Conservation (phyloP, 805 yeast species). For the Peterozyma xylosa region DNA sequence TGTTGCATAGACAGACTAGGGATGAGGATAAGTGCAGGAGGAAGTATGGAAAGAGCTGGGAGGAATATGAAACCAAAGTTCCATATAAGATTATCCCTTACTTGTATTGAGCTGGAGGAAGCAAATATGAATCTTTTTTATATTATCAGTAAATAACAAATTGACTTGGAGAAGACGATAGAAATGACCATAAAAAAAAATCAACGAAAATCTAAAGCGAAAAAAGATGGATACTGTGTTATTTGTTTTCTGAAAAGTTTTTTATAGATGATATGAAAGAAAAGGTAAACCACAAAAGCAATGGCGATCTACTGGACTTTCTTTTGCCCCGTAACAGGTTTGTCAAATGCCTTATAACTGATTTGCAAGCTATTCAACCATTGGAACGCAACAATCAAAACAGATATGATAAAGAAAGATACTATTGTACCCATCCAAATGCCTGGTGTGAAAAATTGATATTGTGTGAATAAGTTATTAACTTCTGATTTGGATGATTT, state of each 20-base stretch:
- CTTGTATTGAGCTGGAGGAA: conserved; percentile 45
- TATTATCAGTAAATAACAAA: neutral
- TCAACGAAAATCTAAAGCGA: too few relatives aligned
- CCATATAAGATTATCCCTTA: conserved; percentile 91
- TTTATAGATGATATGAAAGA: too few relatives aligned
- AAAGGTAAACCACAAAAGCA: neutral
- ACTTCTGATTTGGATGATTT: neutral
- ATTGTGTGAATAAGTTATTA: conserved; percentile 47
- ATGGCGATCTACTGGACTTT: conserved; percentile 25
- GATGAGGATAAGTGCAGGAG: conserved; percentile 86
- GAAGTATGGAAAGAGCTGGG: conserved; percentile 87
- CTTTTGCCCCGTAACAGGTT: conserved; percentile 46
- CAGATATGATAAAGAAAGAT: conserved; percentile 45
- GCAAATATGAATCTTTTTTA: neutral
- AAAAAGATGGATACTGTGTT: too few relatives aligned
- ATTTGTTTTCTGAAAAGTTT: too few relatives aligned
- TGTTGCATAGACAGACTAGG: conserved; percentile 82
- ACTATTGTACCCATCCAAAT: conserved; percentile 71
- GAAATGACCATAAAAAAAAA: too few relatives aligned
- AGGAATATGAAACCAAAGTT: conserved; percentile 67
- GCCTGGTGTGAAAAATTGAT: conserved; percentile 74
- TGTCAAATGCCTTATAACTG: conserved; percentile 78
- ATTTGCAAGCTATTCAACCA: conserved; percentile 72
- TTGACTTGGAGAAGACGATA: neutral
- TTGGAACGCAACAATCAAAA: conserved; percentile 54